phyloP scores from a whole-genome alignment of 768 basidiomycete species.

The Fomitopsis pulvina region DNA sequence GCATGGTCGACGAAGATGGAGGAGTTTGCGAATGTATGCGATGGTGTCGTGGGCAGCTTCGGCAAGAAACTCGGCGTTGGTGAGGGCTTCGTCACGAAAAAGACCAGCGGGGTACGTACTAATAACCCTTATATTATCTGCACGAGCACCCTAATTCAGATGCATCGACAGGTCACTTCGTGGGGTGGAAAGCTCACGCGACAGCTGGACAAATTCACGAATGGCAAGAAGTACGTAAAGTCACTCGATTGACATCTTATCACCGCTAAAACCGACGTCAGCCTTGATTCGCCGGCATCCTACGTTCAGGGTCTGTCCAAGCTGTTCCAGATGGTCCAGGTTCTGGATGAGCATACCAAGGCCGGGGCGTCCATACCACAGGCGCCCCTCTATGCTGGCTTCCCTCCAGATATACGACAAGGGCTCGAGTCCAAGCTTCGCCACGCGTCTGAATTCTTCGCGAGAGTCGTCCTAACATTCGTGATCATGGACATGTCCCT shows the following conservation, averaged over 20 bases:
- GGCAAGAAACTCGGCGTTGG: slow-evolving; percentile 86
- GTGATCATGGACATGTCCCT: slow-evolving; percentile 84
- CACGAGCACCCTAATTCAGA: not conserved
- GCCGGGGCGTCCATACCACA: slow-evolving; percentile 59
- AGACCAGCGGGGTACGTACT: slow-evolving; percentile 50
- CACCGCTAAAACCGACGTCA: slow-evolving; percentile 23
- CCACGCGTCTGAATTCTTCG: slow-evolving; percentile 88
- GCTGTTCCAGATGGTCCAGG: slow-evolving; percentile 67
- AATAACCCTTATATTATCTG: not conserved
- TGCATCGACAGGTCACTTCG: slow-evolving; percentile 36
- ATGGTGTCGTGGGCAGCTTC: slow-evolving; percentile 73
- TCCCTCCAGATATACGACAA: slow-evolving; percentile 55
- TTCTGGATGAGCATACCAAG: slow-evolving; percentile 84
- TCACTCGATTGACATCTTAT: slow-evolving; percentile 3
- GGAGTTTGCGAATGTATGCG: slow-evolving; percentile 74
- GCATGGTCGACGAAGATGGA: slow-evolving; percentile 73
- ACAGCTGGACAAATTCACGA: slow-evolving; percentile 78
- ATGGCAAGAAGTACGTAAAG: slow-evolving; percentile 76
- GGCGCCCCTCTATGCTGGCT: slow-evolving; percentile 67
- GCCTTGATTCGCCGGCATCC: slow-evolving; percentile 81
- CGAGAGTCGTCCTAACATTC: slow-evolving; percentile 81
- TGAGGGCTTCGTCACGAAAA: slow-evolving; percentile 81
- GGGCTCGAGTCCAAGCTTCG: slow-evolving; percentile 70
- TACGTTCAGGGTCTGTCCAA: slow-evolving; percentile 74
- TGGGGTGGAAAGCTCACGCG: slow-evolving; percentile 73